phyloP scores from a whole-genome alignment of 2,329 filamentous ascomycete species.

The Phialocephala sp. region DNA sequence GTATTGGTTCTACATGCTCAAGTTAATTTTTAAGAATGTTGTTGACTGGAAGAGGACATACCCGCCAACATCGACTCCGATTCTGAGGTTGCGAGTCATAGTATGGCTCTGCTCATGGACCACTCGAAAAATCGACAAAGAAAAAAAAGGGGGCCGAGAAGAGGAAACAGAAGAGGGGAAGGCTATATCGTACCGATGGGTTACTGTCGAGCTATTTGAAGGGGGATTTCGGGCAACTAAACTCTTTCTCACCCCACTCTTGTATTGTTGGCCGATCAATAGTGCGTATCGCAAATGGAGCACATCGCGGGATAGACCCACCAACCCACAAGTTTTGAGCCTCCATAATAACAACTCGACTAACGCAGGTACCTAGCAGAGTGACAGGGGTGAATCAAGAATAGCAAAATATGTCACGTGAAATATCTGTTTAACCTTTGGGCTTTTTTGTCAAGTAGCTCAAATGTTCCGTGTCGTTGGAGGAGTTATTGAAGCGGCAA shows the following conservation, averaged over 20 bases:
- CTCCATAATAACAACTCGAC: background rate
- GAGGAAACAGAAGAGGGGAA: background rate
- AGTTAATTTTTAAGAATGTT: background rate
- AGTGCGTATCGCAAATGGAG: background rate
- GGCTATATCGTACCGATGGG: background rate
- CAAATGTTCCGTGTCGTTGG: too few species aligned
- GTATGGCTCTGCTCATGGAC: background rate
- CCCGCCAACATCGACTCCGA: constrained; percentile 31
- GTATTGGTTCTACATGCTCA: constrained; percentile 32
- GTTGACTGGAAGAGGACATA: constrained; percentile 1
- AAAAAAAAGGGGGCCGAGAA: background rate
- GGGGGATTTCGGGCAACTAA: background rate
- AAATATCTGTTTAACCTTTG: too few species aligned
- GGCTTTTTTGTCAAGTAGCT: too few species aligned
- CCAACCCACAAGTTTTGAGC: background rate
- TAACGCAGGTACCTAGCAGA: background rate
- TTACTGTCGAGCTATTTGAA: background rate
- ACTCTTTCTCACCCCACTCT: constrained; percentile 1
- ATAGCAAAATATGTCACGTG: background rate
- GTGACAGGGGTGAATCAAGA: background rate
- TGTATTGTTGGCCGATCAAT: background rate
- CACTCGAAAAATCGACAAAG: background rate
- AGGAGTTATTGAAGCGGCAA: too few species aligned
- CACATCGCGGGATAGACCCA: background rate
- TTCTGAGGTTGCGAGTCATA: constrained; percentile 21